Base-by-base conservation (phyloP, 345 rosid species). In the Lepidium africanum region DNA sequence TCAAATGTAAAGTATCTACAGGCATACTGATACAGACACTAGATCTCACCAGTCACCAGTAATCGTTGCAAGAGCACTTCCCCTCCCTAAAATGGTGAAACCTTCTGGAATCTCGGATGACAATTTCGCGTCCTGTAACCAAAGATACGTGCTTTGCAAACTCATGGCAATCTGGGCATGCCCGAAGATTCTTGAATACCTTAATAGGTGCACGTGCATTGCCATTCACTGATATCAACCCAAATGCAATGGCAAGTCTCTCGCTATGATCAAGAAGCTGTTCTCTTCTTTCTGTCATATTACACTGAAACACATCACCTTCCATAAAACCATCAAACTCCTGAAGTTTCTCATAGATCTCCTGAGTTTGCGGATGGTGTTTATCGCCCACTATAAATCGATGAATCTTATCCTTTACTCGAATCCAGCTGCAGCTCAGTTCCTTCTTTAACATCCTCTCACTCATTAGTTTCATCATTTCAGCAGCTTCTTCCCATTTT, bases 361-460 rank as follows among this genome's bases (percentile, higher is more conserved):
- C 85, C 40, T 71, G 62, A 2, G 82, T 79, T 69, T 54, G 83
- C 48, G 87, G 95, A 61, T 86, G 90, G 75, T 88, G 84, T 69
- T 82, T 79, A 70, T 90, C 92, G 21, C 94, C 92, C 32, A 86
- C 90, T 19, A 84, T 59, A 59, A 90, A 90, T 57, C 88, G 81
- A 62, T 87, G 94, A 51, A 79, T 75, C 73, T 81, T 78, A 63
- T 85, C 94, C 66, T 80, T 83, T 9, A 77, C 85, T 6, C 69
- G 73, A 39, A 84, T 84, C 94, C 96, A 87, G 71, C 96, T 86
- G 76, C 90, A 84, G 73, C 91, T 83, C 32, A 86, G 79, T 73
- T 81, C 90, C 75, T 90, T 84, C 84, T 74, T 83, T 77, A 86
- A 58, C 54, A 78, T 81, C 63, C 77, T 86, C 61, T 79, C 82